Evolutionary conservation across 768 basidiomycete species (phyloP), one percentile per base, ranked within the genome.

Genomic region (Porphyrellus cyaneotinctus): DNA sequence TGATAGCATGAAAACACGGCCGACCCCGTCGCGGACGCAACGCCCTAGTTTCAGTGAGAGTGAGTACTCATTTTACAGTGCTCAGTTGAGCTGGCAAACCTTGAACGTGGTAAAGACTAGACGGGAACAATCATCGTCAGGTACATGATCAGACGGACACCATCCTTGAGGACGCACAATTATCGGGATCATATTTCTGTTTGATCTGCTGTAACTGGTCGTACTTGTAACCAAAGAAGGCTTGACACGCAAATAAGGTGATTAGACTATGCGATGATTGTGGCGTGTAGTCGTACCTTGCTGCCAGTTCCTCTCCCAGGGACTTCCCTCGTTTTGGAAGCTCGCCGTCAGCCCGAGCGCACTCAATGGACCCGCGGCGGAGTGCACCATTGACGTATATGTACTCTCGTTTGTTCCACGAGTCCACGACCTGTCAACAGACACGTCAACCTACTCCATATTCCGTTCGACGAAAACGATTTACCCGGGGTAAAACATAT

Each of bases 241-340:
- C 43, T 44, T 12, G 28, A 23, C n/a, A 30, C 30, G 30, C 6
- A 20, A 20, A 45, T 23, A 4, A 31, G n/a, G n/a, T n/a, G n/a
- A n/a, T n/a, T n/a, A n/a, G n/a, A n/a, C n/a, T n/a, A n/a, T n/a
- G n/a, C n/a, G n/a, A n/a, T n/a, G n/a, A n/a, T n/a, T n/a, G n/a
- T n/a, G n/a, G n/a, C n/a, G n/a, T n/a, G n/a, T n/a, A n/a, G n/a
- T 18, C 32, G 22, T 13, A 54, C 62, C 39, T 39, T 53, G n/a
- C 22, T 63, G 53, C 61, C 55, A 63, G 24, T 53, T 28, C 2
- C 10, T 43, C 24, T 63, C 62, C 33, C 43, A 57, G 2, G 46
- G 44, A n/a, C 53, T 56, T n/a, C 51, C 58, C 28, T 63, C 61
- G 30, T 63, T 63, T 38, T 60, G 62, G 47, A 51, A 64, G 44